These are phyloP conservation scores for Pichia occidentalis DNA, from an alignment of 805 yeast species.

Conservation along the genomic window DNA sequence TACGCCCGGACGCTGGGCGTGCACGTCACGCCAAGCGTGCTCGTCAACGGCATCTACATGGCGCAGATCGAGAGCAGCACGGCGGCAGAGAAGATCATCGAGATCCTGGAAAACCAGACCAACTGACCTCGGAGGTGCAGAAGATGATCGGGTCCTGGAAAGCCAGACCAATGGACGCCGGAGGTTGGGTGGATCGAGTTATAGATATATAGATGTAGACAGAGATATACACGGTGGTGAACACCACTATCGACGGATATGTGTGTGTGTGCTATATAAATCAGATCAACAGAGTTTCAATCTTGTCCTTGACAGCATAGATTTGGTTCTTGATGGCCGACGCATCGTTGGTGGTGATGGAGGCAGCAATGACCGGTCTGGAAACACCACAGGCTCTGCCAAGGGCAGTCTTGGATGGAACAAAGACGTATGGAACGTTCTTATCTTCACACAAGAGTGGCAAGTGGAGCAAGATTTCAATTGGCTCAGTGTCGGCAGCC, in stretches of 20 bases:
- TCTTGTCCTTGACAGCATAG: slow-evolving; percentile 96
- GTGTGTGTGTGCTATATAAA: too few relatives aligned
- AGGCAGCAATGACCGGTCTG: slow-evolving; percentile 98
- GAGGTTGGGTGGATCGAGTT: too few relatives aligned
- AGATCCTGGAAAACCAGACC: slow-evolving; percentile 30
- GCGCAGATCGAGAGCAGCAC: slow-evolving; percentile 57
- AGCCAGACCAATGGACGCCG: too few relatives aligned
- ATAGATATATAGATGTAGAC: too few relatives aligned
- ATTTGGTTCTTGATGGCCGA: slow-evolving; percentile 96
- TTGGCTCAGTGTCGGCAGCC: slow-evolving; percentile 99
- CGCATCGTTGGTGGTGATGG: slow-evolving; percentile 97
- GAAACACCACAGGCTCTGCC: slow-evolving; percentile 99
- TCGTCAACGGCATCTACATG: slow-evolving; percentile 60
- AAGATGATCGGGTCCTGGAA: too few relatives aligned
- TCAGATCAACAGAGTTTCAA: slow-evolving; percentile 91
- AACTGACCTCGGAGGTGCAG: too few relatives aligned
- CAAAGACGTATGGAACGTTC: slow-evolving; percentile 98
- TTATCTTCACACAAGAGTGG: slow-evolving; percentile 98
- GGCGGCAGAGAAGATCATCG: slow-evolving; percentile 38
- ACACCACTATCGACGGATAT: too few relatives aligned
- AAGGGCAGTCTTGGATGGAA: slow-evolving; percentile 95
- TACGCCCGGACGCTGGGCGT: slow-evolving; percentile 70
- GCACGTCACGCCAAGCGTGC: slow-evolving; percentile 80
- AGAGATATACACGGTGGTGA: too few relatives aligned
- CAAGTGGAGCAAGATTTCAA: slow-evolving; percentile 94